Evolutionary conservation across 345 rosid genomes (phyloP).

Genomic region (Dipteronia sinensis): DNA sequence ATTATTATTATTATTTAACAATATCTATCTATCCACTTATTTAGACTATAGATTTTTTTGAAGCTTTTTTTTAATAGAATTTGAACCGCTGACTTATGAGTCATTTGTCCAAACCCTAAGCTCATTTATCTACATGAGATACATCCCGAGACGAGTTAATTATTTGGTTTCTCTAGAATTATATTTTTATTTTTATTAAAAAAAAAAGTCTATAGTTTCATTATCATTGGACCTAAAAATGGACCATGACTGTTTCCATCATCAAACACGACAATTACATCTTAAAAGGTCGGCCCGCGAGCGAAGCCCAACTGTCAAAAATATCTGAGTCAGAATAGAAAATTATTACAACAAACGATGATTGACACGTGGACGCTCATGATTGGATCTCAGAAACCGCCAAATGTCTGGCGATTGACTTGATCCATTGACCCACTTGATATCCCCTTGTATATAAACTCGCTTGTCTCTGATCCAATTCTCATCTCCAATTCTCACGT

Average conservation of each 20-base stretch:
- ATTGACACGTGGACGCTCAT: conserved; percentile 35
- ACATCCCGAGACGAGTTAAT: too few relatives aligned
- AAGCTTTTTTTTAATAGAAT: too few relatives aligned
- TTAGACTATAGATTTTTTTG: too few relatives aligned
- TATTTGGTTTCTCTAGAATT: too few relatives aligned
- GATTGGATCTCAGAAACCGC: conserved; percentile 31
- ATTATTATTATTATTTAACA: too few relatives aligned
- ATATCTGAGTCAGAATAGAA: conserved; percentile 4
- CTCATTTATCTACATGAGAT: too few relatives aligned
- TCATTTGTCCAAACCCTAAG: too few relatives aligned
- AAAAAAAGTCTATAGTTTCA: not conserved
- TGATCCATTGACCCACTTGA: conserved; percentile 21
- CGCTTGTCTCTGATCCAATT: not conserved
- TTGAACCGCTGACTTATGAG: too few relatives aligned
- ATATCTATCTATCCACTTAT: too few relatives aligned
- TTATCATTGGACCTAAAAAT: not conserved
- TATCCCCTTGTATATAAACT: not conserved
- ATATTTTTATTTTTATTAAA: too few relatives aligned
- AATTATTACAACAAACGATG: not conserved
- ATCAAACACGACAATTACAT: not conserved
- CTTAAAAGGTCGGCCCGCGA: not conserved
- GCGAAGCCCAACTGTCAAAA: conserved; percentile 14
- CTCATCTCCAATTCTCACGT: not conserved
- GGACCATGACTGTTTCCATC: not conserved
- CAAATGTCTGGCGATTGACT: conserved; percentile 14